Conservation (phyloP, 2,329 filamentous ascomycete genomes). For the Ophiognomonia clavigignenti-juglandacearum region DNA sequence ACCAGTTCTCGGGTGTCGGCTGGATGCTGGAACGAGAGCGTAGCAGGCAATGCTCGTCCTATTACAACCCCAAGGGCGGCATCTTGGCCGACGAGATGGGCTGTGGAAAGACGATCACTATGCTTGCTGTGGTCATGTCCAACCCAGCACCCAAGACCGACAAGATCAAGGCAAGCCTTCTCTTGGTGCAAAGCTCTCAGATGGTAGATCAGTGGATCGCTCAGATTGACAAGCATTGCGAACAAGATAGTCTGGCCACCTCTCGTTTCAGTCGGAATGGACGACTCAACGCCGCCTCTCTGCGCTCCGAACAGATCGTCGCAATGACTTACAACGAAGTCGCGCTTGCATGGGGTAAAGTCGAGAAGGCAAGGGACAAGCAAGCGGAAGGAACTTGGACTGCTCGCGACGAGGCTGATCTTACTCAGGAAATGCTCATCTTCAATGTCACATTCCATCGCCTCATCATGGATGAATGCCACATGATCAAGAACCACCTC, state of each 20-base stretch:
- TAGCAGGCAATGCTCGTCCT: slow-evolving; percentile 27
- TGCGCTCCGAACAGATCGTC: slow-evolving; percentile 15
- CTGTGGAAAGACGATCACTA: slow-evolving; percentile 55
- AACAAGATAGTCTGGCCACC: background rate
- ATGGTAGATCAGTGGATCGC: slow-evolving; percentile 35
- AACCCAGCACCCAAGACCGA: slow-evolving; percentile 22
- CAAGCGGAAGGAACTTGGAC: background rate
- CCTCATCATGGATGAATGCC: slow-evolving; percentile 43
- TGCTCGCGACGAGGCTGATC: background rate
- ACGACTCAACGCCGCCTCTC: background rate
- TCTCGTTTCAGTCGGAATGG: background rate
- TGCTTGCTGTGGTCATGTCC: slow-evolving; percentile 49
- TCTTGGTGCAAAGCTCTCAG: slow-evolving; percentile 15
- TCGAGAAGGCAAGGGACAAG: background rate
- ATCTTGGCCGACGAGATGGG: slow-evolving; percentile 59
- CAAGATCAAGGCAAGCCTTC: background rate
- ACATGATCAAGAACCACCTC: slow-evolving; percentile 46
- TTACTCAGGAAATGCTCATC: background rate
- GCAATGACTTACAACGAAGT: background rate
- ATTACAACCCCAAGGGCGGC: background rate
- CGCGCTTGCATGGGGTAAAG: background rate
- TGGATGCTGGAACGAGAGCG: slow-evolving; percentile 19
- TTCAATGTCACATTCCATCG: slow-evolving; percentile 12
- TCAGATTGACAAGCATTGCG: slow-evolving; percentile 29
- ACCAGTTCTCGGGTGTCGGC: slow-evolving; percentile 16